Evolutionary conservation across 2,329 filamentous ascomycete species (phyloP).

Genomic region (Thermothelomyces thermophilus): DNA sequence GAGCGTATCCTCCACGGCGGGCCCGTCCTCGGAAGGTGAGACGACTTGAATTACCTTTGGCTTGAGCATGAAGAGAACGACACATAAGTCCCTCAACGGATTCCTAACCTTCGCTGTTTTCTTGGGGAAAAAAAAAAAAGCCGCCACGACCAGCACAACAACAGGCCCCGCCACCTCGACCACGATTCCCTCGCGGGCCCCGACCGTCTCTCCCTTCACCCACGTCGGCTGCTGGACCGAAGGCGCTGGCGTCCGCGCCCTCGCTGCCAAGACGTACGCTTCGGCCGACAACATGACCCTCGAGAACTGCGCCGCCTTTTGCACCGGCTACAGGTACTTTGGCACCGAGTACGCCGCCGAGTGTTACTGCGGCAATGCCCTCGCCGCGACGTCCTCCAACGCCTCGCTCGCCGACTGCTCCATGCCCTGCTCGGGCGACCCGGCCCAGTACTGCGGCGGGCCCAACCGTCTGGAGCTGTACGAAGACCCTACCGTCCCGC

Average conservation of each 20-base stretch:
- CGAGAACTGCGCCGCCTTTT: constrained; percentile 40
- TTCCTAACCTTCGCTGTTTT: background rate
- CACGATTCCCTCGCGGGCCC: constrained; percentile 31
- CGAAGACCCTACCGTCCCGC: constrained; percentile 14
- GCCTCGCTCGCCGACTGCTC: constrained; percentile 30
- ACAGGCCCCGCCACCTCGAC: constrained; percentile 24
- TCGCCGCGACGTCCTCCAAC: constrained; percentile 28
- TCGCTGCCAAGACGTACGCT: constrained; percentile 33
- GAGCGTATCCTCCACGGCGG: constrained; percentile 14
- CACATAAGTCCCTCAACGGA: background rate
- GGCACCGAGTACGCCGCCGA: constrained; percentile 46
- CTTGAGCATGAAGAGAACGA: background rate
- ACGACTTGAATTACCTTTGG: background rate
- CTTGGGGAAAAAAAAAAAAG: too few relatives aligned
- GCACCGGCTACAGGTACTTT: constrained; percentile 40
- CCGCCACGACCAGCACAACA: constrained; percentile 18
- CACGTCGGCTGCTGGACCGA: constrained; percentile 44
- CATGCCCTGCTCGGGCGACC: constrained; percentile 32
- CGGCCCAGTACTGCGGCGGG: constrained; percentile 33
- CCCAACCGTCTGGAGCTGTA: constrained; percentile 30
- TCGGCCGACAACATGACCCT: constrained; percentile 41
- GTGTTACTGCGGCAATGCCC: constrained; percentile 43
- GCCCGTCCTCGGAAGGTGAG: constrained; percentile 14
- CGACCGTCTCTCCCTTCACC: constrained; percentile 37
- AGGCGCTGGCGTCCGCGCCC: constrained; percentile 35